These are phyloP conservation scores for Sungouiella blattae DNA, from an alignment of 805 yeast genomes.

Conservation along the genomic window DNA sequence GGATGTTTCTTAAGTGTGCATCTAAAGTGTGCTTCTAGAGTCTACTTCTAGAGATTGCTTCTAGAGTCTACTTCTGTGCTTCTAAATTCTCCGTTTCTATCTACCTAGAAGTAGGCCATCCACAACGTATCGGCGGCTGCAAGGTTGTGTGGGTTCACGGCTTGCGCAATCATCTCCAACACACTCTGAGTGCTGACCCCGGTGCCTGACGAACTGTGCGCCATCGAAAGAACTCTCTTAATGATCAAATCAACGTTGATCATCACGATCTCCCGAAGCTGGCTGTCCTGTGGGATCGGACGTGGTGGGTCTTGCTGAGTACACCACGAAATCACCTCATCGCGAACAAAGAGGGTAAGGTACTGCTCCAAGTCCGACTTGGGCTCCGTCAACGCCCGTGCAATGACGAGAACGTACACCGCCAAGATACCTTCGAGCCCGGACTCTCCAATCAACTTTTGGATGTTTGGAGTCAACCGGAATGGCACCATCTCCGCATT, in stretches of 20 bases:
- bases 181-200: slow-evolving; percentile 85
- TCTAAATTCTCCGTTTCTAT: no score
- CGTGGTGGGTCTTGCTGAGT: slow-evolving; percentile 73
- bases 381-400: slow-evolving; percentile 85
- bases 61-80: no score
- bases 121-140: slow-evolving; percentile 90
- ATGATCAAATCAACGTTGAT: slow-evolving; percentile 82
- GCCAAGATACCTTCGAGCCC: slow-evolving; percentile 89
- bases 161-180: slow-evolving; percentile 85
- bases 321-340: slow-evolving; percentile 93
- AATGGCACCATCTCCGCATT: slow-evolving; percentile 94
- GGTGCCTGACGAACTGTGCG: slow-evolving; percentile 56
- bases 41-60: no score
- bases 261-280: slow-evolving; percentile 79
- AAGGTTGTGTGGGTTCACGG: slow-evolving; percentile 89
- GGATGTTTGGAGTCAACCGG: slow-evolving; percentile 93
- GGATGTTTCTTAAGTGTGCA: no score
- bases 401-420: slow-evolving; percentile 77
- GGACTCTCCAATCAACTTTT: slow-evolving; percentile 89
- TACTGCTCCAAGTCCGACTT: slow-evolving; percentile 90
- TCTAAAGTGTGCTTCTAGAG: no score
- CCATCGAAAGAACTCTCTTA: slow-evolving; percentile 72
- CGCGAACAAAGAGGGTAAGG: slow-evolving; percentile 90
- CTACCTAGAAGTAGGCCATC: slow-evolving; percentile 81
- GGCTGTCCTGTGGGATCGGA: slow-evolving; percentile 78